Percentiles rank a stretch among this genome's conserved stretches.
These are phyloP conservation scores for Penicillium macrosclerotiorum DNA, from an alignment of 495 filamentous ascomycete species.

Conservation along the genomic window DNA sequence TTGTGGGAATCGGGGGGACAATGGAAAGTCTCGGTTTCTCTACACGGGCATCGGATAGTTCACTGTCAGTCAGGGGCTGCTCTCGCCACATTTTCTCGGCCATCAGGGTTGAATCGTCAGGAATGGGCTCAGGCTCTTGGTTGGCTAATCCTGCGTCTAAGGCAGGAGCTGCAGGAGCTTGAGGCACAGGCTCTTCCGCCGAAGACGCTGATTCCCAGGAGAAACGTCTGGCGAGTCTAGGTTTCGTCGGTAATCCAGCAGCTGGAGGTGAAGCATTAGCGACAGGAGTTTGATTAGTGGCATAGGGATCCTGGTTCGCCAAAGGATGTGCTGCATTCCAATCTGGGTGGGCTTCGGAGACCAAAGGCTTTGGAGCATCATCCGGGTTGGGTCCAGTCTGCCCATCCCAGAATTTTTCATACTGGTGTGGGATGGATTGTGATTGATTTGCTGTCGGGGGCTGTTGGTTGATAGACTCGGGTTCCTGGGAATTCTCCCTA, in stretches of 20 bases:
- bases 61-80: constrained; percentile 12
- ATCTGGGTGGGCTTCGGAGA: constrained; percentile 18
- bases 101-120: constrained; percentile 1
- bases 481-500: constrained; percentile 42
- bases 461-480: constrained; percentile 18
- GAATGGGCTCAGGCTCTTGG: constrained; percentile 15
- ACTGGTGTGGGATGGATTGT: constrained; percentile 54
- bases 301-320: constrained; percentile 18
- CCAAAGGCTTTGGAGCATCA: constrained; percentile 8
- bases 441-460: constrained; percentile 35
- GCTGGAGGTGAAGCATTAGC: constrained; percentile 2
- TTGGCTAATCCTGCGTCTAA: constrained; percentile 6
- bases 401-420: constrained; percentile 60
- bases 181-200: constrained; percentile 15
- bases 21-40: constrained; percentile 27
- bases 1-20: constrained; percentile 20
- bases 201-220: constrained; percentile 42
- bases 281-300: constrained; percentile 4
- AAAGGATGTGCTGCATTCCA: constrained; percentile 13
- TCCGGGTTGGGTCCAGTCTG: constrained; percentile 12
- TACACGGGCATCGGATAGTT: constrained; percentile 9
- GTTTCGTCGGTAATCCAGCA: constrained; percentile 14
- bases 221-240: constrained; percentile 35
- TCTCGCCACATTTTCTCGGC: constrained; percentile 18
- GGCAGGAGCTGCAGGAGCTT: constrained; percentile 10